Conservation (phyloP, 2,329 filamentous ascomycete genomes). For the Esteya vermicola region DNA sequence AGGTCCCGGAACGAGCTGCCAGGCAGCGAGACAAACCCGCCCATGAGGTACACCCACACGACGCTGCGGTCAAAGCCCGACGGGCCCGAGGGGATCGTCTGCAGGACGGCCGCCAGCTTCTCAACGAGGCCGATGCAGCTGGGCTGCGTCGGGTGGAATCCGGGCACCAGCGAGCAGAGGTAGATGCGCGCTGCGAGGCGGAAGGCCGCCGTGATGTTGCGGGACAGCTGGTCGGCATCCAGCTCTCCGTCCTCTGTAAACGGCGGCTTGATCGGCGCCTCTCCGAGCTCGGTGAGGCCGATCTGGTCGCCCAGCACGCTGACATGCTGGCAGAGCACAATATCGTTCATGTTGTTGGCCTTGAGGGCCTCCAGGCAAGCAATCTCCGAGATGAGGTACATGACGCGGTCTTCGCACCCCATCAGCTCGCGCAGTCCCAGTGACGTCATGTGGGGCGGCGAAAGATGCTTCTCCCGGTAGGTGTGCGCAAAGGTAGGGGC, state of each 20-base stretch:
- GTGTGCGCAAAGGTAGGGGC: constrained; percentile 83
- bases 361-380: constrained; percentile 88
- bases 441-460: constrained; percentile 40
- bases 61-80: constrained; percentile 80
- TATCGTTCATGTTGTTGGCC: constrained; percentile 67
- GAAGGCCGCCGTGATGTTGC: constrained; percentile 84
- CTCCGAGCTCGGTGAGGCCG: constrained; percentile 58
- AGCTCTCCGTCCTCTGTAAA: constrained; percentile 61
- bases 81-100: constrained; percentile 68
- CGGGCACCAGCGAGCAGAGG: constrained; percentile 87
- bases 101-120: constrained; percentile 62
- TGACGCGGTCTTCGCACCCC: constrained; percentile 93
- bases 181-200: constrained; percentile 88
- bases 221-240: constrained; percentile 67
- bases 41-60: constrained; percentile 85
- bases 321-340: constrained; percentile 78
- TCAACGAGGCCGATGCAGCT: constrained; percentile 66
- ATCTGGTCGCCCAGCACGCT: constrained; percentile 79
- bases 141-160: constrained; percentile 61
- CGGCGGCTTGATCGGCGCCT: constrained; percentile 41
- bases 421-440: constrained; percentile 80
- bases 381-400: constrained; percentile 97
- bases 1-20: constrained; percentile 63
- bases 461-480: constrained; percentile 90
- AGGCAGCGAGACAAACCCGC: constrained; percentile 62